A percentile compares a stretch with the other conserved stretches of the same genome.
phyloP scores from a whole-genome alignment of 257 asterid genomes.

The Solanum raphanifolium region DNA sequence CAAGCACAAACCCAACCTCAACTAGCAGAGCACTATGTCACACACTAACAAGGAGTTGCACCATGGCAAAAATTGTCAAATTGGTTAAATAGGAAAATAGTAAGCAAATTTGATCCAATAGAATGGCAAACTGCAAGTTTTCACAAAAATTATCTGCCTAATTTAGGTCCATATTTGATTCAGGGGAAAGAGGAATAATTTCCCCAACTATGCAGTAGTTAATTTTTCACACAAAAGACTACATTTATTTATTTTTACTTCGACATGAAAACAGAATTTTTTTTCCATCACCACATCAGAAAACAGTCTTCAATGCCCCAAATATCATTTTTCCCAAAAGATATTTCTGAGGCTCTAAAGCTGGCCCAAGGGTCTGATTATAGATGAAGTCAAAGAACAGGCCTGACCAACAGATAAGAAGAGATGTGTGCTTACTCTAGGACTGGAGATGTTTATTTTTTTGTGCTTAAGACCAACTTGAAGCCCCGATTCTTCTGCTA shows the following conservation, averaged over 20 bases:
- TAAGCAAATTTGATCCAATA: neutral
- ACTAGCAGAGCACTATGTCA: neutral
- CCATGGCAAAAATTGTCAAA: neutral
- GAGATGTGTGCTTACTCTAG: conserved; percentile 57
- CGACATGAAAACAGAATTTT: neutral
- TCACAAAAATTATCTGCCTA: neutral
- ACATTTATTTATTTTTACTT: neutral
- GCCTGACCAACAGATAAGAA: neutral
- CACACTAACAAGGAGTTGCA: neutral
- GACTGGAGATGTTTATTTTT: conserved; percentile 89
- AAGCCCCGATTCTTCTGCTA: conserved; percentile 72
- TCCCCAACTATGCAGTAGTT: neutral
- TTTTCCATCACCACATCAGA: neutral
- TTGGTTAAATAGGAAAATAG: neutral
- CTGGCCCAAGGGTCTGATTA: neutral
- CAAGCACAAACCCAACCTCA: neutral
- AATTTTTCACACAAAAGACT: neutral
- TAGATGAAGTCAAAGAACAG: neutral
- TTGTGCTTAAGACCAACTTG: conserved; percentile 89
- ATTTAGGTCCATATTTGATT: neutral
- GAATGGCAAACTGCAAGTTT: neutral
- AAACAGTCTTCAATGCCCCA: neutral
- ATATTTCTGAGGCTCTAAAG: neutral
- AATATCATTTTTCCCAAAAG: neutral
- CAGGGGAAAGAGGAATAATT: neutral